Evolutionary conservation across 1,139 yeast genomes (phyloP), one percentile per base, ranked within the genome.

Genomic region (Yarrowia galli): DNA sequence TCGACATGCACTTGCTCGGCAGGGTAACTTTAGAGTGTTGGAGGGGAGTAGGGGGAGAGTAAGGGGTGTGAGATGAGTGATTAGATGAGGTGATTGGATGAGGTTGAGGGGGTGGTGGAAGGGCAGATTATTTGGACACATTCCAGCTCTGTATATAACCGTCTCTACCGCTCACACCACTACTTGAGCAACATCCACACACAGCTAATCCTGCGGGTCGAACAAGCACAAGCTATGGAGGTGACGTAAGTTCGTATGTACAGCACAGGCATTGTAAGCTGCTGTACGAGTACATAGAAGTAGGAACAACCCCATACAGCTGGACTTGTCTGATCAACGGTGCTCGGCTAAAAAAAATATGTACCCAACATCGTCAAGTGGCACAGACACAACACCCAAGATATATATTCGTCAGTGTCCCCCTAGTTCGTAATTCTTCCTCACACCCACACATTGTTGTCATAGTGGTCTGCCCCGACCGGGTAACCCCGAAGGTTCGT

Each of bases 401-500:
- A 25, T 28, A 28, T 28, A 28, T 28, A 28, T 28, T 28, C 8
- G 8, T 28, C 32, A 3, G 32, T 28, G 8, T 28, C 6, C 32
- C 28, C 32, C n/a, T n/a, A n/a, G n/a, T n/a, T n/a, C n/a, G n/a
- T n/a, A n/a, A n/a, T n/a, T n/a, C n/a, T n/a, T n/a, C n/a, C n/a
- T n/a, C n/a, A n/a, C n/a, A 28, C 5, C 9, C 32, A 28, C 32
- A 28, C 32, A 28, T 6, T 28, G 32, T 6, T 28, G 8, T 9
- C 32, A 9, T 28, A 5, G 5, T 28, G 8, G 5, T 9, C 8
- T 36, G 8, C 13, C 28, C 3, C 48, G 18, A 6, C 63, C 23
- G 63, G 63, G 63, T 56, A 56, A 56, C 63, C 23, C 23, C n/a
- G n/a, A 40, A 56, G 38, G 63, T 56, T 56, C 63, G 63, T 56